A percentile compares a stretch with the other conserved stretches of the same genome.
phyloP scores from a whole-genome alignment of 176 grass and related monocot genomes.

The Olyra latifolia region DNA sequence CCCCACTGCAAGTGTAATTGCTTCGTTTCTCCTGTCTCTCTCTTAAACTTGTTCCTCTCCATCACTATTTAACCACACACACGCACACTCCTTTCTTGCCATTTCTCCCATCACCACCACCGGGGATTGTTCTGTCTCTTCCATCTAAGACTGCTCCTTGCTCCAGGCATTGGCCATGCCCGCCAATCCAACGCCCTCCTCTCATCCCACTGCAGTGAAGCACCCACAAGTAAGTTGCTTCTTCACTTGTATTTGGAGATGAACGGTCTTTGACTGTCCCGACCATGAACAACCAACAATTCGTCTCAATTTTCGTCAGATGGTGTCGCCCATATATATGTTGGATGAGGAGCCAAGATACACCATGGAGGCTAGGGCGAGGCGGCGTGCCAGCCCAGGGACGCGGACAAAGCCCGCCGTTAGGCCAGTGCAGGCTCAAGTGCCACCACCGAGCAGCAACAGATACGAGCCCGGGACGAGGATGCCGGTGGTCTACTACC shows the following conservation, averaged over 20 bases:
- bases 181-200: not conserved
- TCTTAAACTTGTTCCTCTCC: too few relatives aligned
- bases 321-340: not conserved
- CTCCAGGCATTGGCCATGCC: not conserved
- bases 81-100: too few relatives aligned
- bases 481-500: conserved; percentile 79
- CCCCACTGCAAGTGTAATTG: too few relatives aligned
- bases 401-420: conserved; percentile 36
- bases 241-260: too few relatives aligned
- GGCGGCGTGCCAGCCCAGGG: conserved; percentile 45
- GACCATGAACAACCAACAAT: too few relatives aligned
- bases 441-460: conserved; percentile 33
- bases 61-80: too few relatives aligned
- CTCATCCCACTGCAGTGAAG: not conserved
- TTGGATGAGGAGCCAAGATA: not conserved
- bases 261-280: too few relatives aligned
- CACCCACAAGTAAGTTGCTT: not conserved
- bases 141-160: too few relatives aligned
- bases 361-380: conserved; percentile 24
- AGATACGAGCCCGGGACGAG: conserved; percentile 23
- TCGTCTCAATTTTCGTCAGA: not conserved
- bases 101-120: too few relatives aligned
- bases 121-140: too few relatives aligned
- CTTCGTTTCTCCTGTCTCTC: too few relatives aligned
- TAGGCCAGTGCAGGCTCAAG: conserved; percentile 40